Conservation (phyloP, 2,329 filamentous ascomycete species). For the Nemania sp. region DNA sequence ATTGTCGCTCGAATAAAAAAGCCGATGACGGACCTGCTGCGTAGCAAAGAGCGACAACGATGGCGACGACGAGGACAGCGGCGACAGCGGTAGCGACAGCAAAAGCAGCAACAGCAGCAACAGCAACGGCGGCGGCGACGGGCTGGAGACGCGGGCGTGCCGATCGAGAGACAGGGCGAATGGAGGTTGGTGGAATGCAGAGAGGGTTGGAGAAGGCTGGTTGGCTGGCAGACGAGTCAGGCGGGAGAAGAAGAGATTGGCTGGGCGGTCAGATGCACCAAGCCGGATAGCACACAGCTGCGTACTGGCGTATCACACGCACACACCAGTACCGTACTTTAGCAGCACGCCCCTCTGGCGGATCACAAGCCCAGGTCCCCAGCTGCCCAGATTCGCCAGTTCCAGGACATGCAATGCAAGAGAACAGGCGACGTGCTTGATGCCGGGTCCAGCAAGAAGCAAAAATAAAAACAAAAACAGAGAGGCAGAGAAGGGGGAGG, state of each 20-base stretch:
- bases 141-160: constrained; percentile 15
- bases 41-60: constrained; percentile 9
- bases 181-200: constrained; percentile 29
- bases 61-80: not conserved
- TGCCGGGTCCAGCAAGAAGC: too few species aligned
- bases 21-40: constrained; percentile 9
- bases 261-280: constrained; percentile 37
- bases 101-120: not conserved
- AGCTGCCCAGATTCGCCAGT: too few species aligned
- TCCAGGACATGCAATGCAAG: constrained; percentile 2
- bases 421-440: too few species aligned
- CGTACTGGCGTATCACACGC: not conserved
- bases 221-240: constrained; percentile 32
- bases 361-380: constrained; percentile 29
- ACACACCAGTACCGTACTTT: too few species aligned
- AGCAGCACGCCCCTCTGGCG: too few species aligned
- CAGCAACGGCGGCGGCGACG: not conserved
- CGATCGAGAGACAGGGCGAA: constrained; percentile 22
- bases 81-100: not conserved
- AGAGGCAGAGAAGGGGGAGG: not conserved
- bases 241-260: constrained; percentile 36
- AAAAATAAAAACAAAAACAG: too few species aligned
- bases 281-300: constrained; percentile 29
- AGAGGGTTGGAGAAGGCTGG: constrained; percentile 31
- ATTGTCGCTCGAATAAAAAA: not conserved